Evolutionary conservation across 108 stramenopile species (phyloP).

Genomic region (Ochromonas danica): DNA sequence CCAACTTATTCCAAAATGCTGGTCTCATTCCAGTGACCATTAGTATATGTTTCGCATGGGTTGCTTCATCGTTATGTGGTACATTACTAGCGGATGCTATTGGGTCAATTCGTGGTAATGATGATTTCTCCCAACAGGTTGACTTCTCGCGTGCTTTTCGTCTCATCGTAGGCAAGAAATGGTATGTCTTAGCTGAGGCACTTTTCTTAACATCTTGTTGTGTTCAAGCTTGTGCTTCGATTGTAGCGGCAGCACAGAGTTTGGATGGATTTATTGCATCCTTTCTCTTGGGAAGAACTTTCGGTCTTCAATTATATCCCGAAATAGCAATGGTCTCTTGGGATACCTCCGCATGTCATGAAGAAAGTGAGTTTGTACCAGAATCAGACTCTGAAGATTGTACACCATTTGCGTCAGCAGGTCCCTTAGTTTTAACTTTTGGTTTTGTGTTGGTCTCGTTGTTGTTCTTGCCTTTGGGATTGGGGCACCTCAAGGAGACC

Average conservation of each 20-base stretch:
- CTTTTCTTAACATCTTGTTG: conserved; percentile 34
- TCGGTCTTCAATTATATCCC: conserved; percentile 25
- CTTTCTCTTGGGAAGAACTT: conserved; percentile 11
- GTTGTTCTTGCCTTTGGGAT: conserved; percentile 34
- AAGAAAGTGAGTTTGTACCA: neutral
- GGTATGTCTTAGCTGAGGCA: conserved; percentile 1
- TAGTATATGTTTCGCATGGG: conserved; percentile 56
- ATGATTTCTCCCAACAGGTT: neutral
- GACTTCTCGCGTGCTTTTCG: conserved; percentile 39
- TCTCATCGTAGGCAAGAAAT: neutral
- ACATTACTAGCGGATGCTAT: conserved; percentile 69
- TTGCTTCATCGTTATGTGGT: conserved; percentile 63
- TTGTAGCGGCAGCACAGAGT: conserved; percentile 40
- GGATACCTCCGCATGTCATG: neutral
- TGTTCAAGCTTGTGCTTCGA: conserved; percentile 27
- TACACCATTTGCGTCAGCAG: conserved; percentile 34
- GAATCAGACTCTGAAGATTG: conserved; percentile 7
- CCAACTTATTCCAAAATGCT: conserved; percentile 64
- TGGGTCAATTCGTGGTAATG: conserved; percentile 18
- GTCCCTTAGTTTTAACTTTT: conserved; percentile 32
- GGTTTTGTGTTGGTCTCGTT: conserved; percentile 27
- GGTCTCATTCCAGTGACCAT: conserved; percentile 65
- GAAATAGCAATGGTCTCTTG: conserved; percentile 2
- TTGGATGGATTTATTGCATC: conserved; percentile 28
- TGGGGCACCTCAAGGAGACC: conserved; percentile 35